Percentiles rank a stretch among this genome's conserved stretches.
Conservation (phyloP, 1,284 basidiomycete species). For the Ceratobasidium sp. region DNA sequence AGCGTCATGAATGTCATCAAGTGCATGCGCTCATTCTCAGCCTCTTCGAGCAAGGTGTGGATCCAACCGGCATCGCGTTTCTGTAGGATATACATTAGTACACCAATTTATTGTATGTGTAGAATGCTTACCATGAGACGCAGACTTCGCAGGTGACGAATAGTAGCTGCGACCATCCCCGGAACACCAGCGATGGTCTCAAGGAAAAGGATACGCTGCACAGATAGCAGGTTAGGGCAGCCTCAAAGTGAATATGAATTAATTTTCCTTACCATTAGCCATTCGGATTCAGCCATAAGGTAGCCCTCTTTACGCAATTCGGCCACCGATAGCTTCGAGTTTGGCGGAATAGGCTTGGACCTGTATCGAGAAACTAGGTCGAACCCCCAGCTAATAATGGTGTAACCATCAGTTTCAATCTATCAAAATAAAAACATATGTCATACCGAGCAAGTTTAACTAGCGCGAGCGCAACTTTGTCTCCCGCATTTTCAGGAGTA, state of each 20-base stretch:
- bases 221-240: slow-evolving; percentile 13
- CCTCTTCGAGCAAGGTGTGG: slow-evolving; percentile 87
- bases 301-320: slow-evolving; percentile 79
- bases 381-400: slow-evolving; percentile 65
- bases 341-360: slow-evolving; percentile 71
- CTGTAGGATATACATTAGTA: slow-evolving; percentile 56
- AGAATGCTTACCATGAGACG: slow-evolving; percentile 74
- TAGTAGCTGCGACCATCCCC: slow-evolving; percentile 91
- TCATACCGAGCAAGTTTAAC: slow-evolving; percentile 25
- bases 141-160: slow-evolving; percentile 84
- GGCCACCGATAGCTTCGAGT: slow-evolving; percentile 67
- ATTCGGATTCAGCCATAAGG: slow-evolving; percentile 75
- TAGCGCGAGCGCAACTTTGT: slow-evolving; percentile 23
- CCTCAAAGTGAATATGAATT: slow-evolving; percentile 4
- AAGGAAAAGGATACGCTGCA: slow-evolving; percentile 83
- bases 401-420: background rate
- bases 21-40: slow-evolving; percentile 96
- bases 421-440: background rate
- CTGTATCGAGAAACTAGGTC: slow-evolving; percentile 85
- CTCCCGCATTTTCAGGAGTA: background rate
- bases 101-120: background rate
- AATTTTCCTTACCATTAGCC: slow-evolving; percentile 77
- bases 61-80: slow-evolving; percentile 91
- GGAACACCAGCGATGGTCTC: slow-evolving; percentile 94
- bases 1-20: slow-evolving; percentile 65